Base-by-base conservation (phyloP, 768 basidiomycete genomes). In the Tricholoma matsutake region DNA sequence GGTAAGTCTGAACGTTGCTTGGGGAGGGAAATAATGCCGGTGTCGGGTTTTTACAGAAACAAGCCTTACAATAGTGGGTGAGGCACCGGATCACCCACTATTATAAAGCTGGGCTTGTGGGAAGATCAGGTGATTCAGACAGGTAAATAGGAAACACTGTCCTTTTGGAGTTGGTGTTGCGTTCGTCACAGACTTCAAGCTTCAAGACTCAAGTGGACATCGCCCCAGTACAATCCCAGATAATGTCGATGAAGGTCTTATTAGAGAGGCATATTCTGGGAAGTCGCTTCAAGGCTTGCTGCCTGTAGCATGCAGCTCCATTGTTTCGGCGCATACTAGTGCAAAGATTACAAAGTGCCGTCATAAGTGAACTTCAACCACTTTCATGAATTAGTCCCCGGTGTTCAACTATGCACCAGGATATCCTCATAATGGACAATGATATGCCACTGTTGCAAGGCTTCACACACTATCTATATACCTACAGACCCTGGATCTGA, bases 401-500 rank as follows among this genome's bases (percentile, higher is more conserved):
- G 10, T 14, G 14, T 37, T n/a, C 11, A 37, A 37, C 37, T 37
- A 41, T n/a, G 14, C 39, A 25, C 20, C 49, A 60, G 59, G 22
- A 13, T 39, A 60, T 55, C 59, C 59, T 9, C 59, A 60, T 54
- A 60, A 37, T 34, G 41, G 8, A 3, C 18, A 60, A 25, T 25
- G 49, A 9, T 25, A 14, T 53, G 34, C 22, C 53, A 55, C 45
- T 5, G 20, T n/a, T 60, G 59, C n/a, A 52, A 52, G 29, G 53
- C 41, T 5, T 14, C 31, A 18, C 53, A 28, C 41, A 47, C 58
- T 20, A 61, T 63, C 20, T 67, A 55, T 43, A 47, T 61, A 13
- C 63, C 62, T 14, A 16, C 43, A 7, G 54, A 66, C 32, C 16
- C 37, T 28, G 18, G 22, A 56, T 63, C 34, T 52, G 39, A 28